These are phyloP conservation scores for Dendrobium nobile DNA, from an alignment of 106 monocot genomes.

Conservation along the genomic window DNA sequence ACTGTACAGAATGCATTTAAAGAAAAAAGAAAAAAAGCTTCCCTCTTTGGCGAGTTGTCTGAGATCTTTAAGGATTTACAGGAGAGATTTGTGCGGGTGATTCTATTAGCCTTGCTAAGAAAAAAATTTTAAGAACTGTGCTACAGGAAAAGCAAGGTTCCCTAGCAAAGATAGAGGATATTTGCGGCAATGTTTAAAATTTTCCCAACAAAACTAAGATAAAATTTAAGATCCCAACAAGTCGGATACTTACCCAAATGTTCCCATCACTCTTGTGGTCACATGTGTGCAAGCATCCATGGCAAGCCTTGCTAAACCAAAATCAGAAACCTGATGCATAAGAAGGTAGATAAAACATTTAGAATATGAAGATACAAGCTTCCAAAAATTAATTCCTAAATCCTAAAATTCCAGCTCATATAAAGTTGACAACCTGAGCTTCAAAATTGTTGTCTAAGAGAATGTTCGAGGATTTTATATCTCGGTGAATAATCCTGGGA, in stretches of 20 bases:
- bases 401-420: background rate
- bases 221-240: background rate
- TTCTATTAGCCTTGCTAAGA: background rate
- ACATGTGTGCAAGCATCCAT: conserved; percentile 70
- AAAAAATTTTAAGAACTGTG: background rate
- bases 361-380: background rate
- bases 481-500: conserved; percentile 89
- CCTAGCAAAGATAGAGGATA: background rate
- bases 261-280: conserved; percentile 81
- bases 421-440: conserved; percentile 53
- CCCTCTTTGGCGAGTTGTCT: background rate
- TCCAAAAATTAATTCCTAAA: background rate
- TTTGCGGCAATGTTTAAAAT: background rate
- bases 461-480: conserved; percentile 97
- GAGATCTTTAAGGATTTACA: background rate
- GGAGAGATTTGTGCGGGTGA: background rate
- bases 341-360: background rate
- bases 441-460: conserved; percentile 79
- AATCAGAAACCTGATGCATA: conserved; percentile 58
- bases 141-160: background rate
- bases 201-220: background rate
- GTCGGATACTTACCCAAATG: conserved; percentile 52
- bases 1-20: background rate
- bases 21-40: background rate
- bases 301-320: conserved; percentile 69